Evolutionary conservation across 768 basidiomycete genomes (phyloP).

Genomic region (Suillus americanus): DNA sequence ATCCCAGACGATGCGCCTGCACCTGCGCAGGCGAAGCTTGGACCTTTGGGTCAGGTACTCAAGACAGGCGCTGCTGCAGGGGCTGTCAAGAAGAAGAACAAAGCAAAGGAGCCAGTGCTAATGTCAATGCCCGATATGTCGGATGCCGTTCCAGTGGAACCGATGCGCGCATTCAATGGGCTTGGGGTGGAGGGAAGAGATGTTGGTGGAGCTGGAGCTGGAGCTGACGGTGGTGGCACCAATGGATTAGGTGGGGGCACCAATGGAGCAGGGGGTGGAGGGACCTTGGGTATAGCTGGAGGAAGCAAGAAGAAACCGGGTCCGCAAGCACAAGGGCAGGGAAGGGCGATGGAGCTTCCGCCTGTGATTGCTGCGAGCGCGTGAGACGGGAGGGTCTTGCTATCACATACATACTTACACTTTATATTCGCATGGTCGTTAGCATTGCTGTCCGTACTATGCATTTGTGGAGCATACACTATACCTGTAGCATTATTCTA

Average conservation of each 20-base stretch:
- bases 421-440: conserved; percentile 9
- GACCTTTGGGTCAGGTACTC: conserved; percentile 75
- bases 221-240: neutral
- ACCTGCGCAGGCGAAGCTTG: conserved; percentile 65
- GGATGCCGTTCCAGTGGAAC: conserved; percentile 22
- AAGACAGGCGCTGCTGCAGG: conserved; percentile 45
- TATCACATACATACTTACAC: conserved; percentile 6
- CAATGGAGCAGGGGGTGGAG: conserved; percentile 14
- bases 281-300: conserved; percentile 7
- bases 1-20: conserved; percentile 68
- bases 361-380: conserved; percentile 37
- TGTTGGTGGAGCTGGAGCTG: conserved; percentile 4
- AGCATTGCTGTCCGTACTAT: neutral
- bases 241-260: conserved; percentile 11
- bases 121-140: conserved; percentile 21
- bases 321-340: conserved; percentile 30
- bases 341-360: conserved; percentile 26
- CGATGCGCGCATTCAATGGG: conserved; percentile 17
- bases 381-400: conserved; percentile 21
- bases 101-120: conserved; percentile 21
- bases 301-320: conserved; percentile 10
- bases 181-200: conserved; percentile 14
- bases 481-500: conserved; percentile 37
- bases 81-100: conserved; percentile 62
- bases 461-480: conserved; percentile 16